Base-by-base conservation (phyloP, 2,329 filamentous ascomycete species). In the Exophiala spinifera region DNA sequence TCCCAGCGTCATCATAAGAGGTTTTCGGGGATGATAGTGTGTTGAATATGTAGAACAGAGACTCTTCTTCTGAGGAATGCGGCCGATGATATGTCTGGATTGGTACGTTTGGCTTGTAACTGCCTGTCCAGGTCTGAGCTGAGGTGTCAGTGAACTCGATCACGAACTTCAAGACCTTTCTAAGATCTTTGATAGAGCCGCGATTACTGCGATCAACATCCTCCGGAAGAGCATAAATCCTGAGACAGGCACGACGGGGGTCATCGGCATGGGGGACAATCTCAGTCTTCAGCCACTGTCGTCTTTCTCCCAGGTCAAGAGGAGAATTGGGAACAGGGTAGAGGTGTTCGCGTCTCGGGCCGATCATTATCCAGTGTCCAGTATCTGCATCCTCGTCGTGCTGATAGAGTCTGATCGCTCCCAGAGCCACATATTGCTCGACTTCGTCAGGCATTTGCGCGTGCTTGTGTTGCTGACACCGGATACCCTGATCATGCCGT, bases 31-130 rank as follows among this genome's bases (percentile, higher is more conserved):
- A 69, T 33, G 71, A 57, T 14, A 78, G 57, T 3, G 75, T 78
- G 58, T 78, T 78, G 66, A 77, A 78, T 25, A 77, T 76, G 56
- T 78, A 78, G 65, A 76, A 78, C 1, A 78, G 54, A 0, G 74
- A 77, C 44, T 77, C 74, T 23, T 75, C 69, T 28, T 72, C 68
- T 3, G 53, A 60, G 1, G 36, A 39, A 48, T 31, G 40, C 20
- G 61, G 54, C 10, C 51, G 39, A 14, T 34, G 55, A 39, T 62
- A 61, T n/a, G 61, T 55, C 10, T 49, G 46, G 1, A 60, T 25
- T 28, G 58, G 55, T 11, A 51, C 33, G 4, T 51, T 39, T 15
- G 37, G 52, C 20, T 65, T 57, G 25, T 62, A 61, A 3, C 57
- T 48, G 11, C 71, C 72, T 15, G 66, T 49, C 74, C 75, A 78